Percentiles rank a stretch among this genome's conserved stretches.
Evolutionary conservation across 2,329 filamentous ascomycete genomes (phyloP).

Genomic region (Acrocalymma vagum): DNA sequence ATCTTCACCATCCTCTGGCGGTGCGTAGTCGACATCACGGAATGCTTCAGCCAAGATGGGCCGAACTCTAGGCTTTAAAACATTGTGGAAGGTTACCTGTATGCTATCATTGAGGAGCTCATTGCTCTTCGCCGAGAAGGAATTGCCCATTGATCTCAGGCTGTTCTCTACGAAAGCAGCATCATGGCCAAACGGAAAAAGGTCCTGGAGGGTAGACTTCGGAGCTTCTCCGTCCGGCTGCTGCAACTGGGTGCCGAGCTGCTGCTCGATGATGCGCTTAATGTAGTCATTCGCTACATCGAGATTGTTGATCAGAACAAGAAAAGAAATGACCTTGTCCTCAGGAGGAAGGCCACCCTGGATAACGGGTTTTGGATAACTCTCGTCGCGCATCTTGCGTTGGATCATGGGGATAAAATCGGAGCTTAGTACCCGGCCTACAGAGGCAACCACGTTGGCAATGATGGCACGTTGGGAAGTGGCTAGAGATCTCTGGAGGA

Average conservation of each 20-base stretch:
- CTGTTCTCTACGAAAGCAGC: constrained; percentile 72
- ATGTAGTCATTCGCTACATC: constrained; percentile 93
- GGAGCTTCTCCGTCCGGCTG: constrained; percentile 50
- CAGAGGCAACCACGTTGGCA: constrained; percentile 77
- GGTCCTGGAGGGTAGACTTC: constrained; percentile 57
- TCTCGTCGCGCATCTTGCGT: constrained; percentile 96
- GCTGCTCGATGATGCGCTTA: constrained; percentile 79
- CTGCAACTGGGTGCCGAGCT: constrained; percentile 55
- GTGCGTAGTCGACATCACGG: constrained; percentile 84
- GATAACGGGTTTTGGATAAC: constrained; percentile 81
- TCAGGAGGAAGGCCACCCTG: constrained; percentile 87
- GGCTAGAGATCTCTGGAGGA: constrained; percentile 84
- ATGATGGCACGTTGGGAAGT: constrained; percentile 85
- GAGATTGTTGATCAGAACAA: constrained; percentile 94
- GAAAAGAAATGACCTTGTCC: constrained; percentile 85
- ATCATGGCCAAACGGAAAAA: constrained; percentile 85
- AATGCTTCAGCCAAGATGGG: constrained; percentile 89
- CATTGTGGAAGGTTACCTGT: constrained; percentile 84
- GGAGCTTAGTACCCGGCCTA: constrained; percentile 80
- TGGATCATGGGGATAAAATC: constrained; percentile 98
- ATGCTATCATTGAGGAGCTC: constrained; percentile 87
- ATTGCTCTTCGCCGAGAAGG: constrained; percentile 78
- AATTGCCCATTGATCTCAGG: constrained; percentile 73
- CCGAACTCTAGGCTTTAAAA: constrained; percentile 84
- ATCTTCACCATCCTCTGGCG: constrained; percentile 62